phyloP scores from a whole-genome alignment of 345 rosid genomes.

The Syzygium grande region DNA sequence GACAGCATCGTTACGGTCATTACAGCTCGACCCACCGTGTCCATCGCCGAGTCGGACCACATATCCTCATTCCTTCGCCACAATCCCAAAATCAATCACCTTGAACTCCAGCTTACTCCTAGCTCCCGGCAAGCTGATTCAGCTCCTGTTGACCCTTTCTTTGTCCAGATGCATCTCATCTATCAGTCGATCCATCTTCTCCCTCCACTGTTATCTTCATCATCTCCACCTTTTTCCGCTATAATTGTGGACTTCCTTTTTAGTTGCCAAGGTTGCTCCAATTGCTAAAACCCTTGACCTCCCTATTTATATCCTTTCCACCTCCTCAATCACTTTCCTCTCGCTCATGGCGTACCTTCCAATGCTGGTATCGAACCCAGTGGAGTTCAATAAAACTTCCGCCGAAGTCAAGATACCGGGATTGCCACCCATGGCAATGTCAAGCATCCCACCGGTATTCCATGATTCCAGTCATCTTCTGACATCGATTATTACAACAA shows the following conservation, averaged over 20 bases:
- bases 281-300: constrained; percentile 9
- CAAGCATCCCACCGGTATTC: constrained; percentile 21
- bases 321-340: constrained; percentile 14
- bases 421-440: constrained; percentile 24
- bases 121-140: neutral
- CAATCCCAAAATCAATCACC: constrained; percentile 17
- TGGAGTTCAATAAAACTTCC: neutral
- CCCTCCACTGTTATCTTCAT: constrained; percentile 13
- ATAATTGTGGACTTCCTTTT: constrained; percentile 15
- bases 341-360: constrained; percentile 5
- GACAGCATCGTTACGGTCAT: constrained; percentile 24
- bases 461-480: constrained; percentile 1
- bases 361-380: neutral
- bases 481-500: neutral
- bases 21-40: constrained; percentile 18
- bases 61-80: constrained; percentile 22
- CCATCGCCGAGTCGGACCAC: constrained; percentile 15
- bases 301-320: constrained; percentile 15
- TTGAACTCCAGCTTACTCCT: constrained; percentile 14
- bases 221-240: constrained; percentile 14
- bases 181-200: constrained; percentile 21
- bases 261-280: constrained; percentile 4
- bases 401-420: neutral
- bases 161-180: constrained; percentile 19
- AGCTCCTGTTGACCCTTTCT: constrained; percentile 21